Evolutionary conservation across 306 rosid genomes (phyloP).

Genomic region (Cicer yamashitae): DNA sequence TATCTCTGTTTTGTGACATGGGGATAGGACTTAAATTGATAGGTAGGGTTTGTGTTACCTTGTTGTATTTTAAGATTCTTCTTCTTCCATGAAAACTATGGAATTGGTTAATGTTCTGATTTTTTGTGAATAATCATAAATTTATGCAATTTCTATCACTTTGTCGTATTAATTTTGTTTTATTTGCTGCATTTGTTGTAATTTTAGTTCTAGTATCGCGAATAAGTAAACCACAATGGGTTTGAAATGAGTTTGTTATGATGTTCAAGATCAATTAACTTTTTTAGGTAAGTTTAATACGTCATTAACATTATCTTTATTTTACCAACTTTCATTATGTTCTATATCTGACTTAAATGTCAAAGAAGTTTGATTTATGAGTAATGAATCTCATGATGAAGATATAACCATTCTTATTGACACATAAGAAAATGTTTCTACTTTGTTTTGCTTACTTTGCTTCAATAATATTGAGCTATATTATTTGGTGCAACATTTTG

Average conservation of each 20-base stretch:
- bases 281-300: not conserved
- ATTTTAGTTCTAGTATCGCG: conserved; percentile 1
- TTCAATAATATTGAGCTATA: not conserved
- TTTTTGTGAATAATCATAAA: conserved; percentile 27
- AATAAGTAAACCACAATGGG: conserved; percentile 13
- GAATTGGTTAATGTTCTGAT: conserved; percentile 15
- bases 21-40: not conserved
- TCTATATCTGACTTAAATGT: not conserved
- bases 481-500: not conserved
- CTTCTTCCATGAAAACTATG: conserved; percentile 24
- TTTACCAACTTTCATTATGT: not conserved
- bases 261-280: conserved; percentile 19
- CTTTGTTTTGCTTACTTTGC: not conserved
- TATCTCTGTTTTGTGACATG: conserved; percentile 47
- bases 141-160: conserved; percentile 27
- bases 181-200: conserved; percentile 22
- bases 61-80: conserved; percentile 36
- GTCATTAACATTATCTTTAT: not conserved
- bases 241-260: not conserved
- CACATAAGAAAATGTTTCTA: not conserved
- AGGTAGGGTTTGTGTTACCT: conserved; percentile 13
- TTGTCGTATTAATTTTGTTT: not conserved
- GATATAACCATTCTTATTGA: not conserved
- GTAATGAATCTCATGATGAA: not conserved
- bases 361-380: conserved; percentile 25